Base-by-base conservation (phyloP, 306 rosid species). In the Rosa persica region DNA sequence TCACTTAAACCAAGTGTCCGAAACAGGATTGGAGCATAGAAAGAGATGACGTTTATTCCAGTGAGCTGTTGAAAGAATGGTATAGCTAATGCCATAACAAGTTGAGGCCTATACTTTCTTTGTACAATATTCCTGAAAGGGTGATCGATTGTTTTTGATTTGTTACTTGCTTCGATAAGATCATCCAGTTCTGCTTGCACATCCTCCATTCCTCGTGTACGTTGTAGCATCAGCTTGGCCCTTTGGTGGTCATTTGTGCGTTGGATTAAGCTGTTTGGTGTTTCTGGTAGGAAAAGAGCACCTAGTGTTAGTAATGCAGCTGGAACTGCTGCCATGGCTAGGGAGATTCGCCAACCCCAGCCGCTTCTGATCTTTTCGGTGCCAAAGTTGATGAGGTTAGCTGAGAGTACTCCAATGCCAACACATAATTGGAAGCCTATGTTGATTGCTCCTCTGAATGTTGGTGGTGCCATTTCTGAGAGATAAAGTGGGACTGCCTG, bases 381-480 rank as follows among this genome's bases (percentile, higher is more conserved):
- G 67, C 94, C 93, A 64, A 81, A 90, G 83, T 93, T 90, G 78
- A 90, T 89, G 75, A 90, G 88, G 70, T 72, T 88, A 17, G 98
- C 98, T 22, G 83, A 78, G 6, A 90, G 67, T 39, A 52, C 87
- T 5, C 96, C 96, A 20, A 93, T 85, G 2, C 96, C 88, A 0
- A 90, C 62, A 78, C 98, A 83, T 44, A 93, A 82, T 67, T 93
- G 96, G 89, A 93, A 90, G 78, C 98, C 93, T 65, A 89, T 90
- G 81, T 87, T 93, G 76, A 88, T 75, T 71, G 94, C 93, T 57
- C 98, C 98, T 82, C 96, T 83, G 66, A 81, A 69, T 75, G 69
- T 83, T 3, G 96, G 76, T 17, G 87, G 89, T 61, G 98, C 98
- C 96, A 93, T 93, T 78, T 89, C 96, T n/a, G 98, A 92, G 30